Base-by-base conservation (phyloP, 495 filamentous ascomycete genomes). In the Durotheca rogersii region DNA sequence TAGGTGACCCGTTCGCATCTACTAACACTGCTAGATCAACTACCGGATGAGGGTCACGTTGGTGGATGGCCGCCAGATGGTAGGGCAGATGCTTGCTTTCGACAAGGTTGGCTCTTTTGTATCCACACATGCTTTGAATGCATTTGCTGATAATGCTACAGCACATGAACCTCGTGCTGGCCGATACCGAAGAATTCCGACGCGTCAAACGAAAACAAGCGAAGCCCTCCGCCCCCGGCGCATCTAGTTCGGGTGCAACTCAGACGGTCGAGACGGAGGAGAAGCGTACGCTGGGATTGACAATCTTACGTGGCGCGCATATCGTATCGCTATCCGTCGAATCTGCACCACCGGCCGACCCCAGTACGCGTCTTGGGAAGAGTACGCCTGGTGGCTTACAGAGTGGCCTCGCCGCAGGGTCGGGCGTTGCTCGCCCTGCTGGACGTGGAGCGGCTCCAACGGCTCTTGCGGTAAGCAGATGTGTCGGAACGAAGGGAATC, bases 161-260 rank as follows among this genome's bases (percentile, higher is more conserved):
- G 89, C 93, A 97, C 70, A 96, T 97, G 94, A 99, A 99, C 71
- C 83, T 99, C 51, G 93, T 99, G 51, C 84, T 99, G 37, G 94
- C 92, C 66, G 93, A 99, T 65, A 96, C 94, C 64, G 93, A 99
- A 81, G 93, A 99, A 71, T 97, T 96, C 72, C 91, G 93, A 62
- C 87, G 87, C 58, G 88, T 92, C 50, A 95, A 93, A 75, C 83
- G 89, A 65, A 96, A 91, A 77, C 81, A 86, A 50, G 72, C 79
- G 34, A 95, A 95, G 76, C 74, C 82, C 53, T 72, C 82, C 32
- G 83, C 90, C 53, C 87, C 87, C 10, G 85, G 87, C 44, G 70
- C 79, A 38, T 70, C 71, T 17, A 61, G 65, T 9, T 76, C 73
- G 25, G 59, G 70, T 16, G 67, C 78, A 31, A 51, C 56, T 14